Conservation (phyloP, 306 rosid species). For the Vachellia pachyceras region DNA sequence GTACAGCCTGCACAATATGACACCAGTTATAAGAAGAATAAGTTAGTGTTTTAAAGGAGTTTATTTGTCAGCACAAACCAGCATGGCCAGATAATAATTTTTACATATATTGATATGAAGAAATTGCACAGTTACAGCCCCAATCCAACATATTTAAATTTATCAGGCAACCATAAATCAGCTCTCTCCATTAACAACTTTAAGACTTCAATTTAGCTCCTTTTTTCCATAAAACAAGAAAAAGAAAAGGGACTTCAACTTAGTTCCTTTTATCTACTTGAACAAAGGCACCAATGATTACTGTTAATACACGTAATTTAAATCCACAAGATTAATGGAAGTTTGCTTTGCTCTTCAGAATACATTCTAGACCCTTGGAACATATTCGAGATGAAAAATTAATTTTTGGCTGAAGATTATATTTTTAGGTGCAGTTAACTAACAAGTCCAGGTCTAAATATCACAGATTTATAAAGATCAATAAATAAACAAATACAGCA, state of each 20-base stretch:
- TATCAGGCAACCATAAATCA: background rate
- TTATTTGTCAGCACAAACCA: slow-evolving; percentile 21
- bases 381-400: background rate
- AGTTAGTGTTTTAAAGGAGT: slow-evolving; percentile 31
- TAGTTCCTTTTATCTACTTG: background rate
- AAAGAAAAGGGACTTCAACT: background rate
- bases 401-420: background rate
- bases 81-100: slow-evolving; percentile 26
- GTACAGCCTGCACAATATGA: slow-evolving; percentile 72
- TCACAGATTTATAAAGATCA: too few relatives aligned
- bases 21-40: slow-evolving; percentile 34
- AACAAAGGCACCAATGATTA: background rate
- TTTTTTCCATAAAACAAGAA: background rate
- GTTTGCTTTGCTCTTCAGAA: background rate
- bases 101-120: background rate
- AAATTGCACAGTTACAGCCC: slow-evolving; percentile 5
- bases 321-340: background rate
- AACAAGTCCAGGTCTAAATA: too few relatives aligned
- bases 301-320: slow-evolving; percentile 1
- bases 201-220: slow-evolving; percentile 1
- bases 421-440: background rate
- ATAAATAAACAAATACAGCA: too few relatives aligned
- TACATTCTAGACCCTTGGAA: background rate
- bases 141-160: background rate
- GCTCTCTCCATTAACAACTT: slow-evolving; percentile 7